Evolutionary conservation across 2,329 filamentous ascomycete genomes (phyloP), one percentile per base, ranked within the genome.

Genomic region (Sclerotinia minor): DNA sequence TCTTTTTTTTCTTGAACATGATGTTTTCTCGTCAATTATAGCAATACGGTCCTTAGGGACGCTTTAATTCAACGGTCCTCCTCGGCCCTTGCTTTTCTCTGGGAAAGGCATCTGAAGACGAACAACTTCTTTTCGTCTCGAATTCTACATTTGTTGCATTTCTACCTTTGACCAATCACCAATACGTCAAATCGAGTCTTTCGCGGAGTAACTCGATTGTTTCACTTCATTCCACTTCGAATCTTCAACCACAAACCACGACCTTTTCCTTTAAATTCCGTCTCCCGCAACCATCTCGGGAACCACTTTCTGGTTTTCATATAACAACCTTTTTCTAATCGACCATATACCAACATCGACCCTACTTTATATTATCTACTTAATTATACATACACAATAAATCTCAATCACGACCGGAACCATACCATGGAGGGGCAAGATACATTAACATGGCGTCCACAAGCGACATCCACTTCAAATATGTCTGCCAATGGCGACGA

Each of bases 41-140:
- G 77, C 78, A 75, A 60, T 69, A 76, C 79, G 74, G 80, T 82
- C 80, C 81, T 76, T 78, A 81, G 80, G 81, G 80, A 82, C 80
- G 78, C 78, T 73, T 74, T 71, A 68, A 67, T 69, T 68, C 57
- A 70, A 61, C 58, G 58, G 45, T 69, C 66, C 69, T 70, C 72
- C 72, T 70, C 61, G 66, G 71, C 65, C 67, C 67, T 64, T 66
- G 58, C 65, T 61, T 67, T 63, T 64, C 50, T 61, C 8, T 63
- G 53, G 49, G 45, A 64, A 67, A 70, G 67, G 61, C 57, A 58
- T 59, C 71, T 55, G 59, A 71, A 68, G 64, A 70, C 66, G 60
- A 67, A 24, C 54, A 41, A 64, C 57, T 24, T 29, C 15, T 54
- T 13, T 50, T 64, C 32, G 54, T 70, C 32, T 67, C 49, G 26